These are phyloP conservation scores for Pythium vanterpoolii DNA, from an alignment of 352 stramenopile species.

Conservation along the genomic window DNA sequence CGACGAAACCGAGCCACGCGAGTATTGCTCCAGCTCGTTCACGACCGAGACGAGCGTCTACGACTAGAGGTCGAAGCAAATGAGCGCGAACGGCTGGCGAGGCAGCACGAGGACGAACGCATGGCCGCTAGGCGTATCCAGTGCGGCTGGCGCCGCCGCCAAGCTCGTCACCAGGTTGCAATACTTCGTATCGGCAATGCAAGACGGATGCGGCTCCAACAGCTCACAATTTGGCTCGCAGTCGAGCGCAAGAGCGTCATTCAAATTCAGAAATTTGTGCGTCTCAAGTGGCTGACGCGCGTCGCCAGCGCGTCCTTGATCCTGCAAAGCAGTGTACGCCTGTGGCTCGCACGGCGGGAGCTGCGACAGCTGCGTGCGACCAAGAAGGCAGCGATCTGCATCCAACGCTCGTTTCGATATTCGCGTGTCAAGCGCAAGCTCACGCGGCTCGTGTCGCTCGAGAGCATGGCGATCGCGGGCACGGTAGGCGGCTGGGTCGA, in stretches of 20 bases:
- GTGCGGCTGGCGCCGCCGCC: conserved; percentile 7
- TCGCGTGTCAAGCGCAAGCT: conserved; percentile 38
- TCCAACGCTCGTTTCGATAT: conserved; percentile 60
- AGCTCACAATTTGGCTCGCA: background rate
- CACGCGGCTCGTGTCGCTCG: conserved; percentile 29
- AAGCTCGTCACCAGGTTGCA: background rate
- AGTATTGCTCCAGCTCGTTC: background rate
- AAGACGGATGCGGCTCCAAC: background rate
- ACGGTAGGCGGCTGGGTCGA: conserved; percentile 48
- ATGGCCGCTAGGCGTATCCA: conserved; percentile 16
- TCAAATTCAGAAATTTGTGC: conserved; percentile 40
- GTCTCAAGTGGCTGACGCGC: conserved; percentile 16
- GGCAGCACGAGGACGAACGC: background rate
- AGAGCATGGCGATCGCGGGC: conserved; percentile 13
- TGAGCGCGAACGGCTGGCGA: background rate
- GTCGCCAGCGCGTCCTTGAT: conserved; percentile 10
- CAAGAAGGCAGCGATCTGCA: conserved; percentile 31
- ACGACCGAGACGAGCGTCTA: conserved; percentile 3
- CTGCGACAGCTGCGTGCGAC: conserved; percentile 23
- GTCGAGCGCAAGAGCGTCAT: conserved; percentile 23
- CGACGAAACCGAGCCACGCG: conserved; percentile 8
- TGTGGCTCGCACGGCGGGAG: conserved; percentile 33
- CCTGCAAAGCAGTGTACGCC: conserved; percentile 36
- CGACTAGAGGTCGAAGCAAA: background rate
- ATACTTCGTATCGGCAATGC: background rate